Evolutionary conservation across 2,329 filamentous ascomycete genomes (phyloP).

Genomic region (Bimuria novae-zelandiae): DNA sequence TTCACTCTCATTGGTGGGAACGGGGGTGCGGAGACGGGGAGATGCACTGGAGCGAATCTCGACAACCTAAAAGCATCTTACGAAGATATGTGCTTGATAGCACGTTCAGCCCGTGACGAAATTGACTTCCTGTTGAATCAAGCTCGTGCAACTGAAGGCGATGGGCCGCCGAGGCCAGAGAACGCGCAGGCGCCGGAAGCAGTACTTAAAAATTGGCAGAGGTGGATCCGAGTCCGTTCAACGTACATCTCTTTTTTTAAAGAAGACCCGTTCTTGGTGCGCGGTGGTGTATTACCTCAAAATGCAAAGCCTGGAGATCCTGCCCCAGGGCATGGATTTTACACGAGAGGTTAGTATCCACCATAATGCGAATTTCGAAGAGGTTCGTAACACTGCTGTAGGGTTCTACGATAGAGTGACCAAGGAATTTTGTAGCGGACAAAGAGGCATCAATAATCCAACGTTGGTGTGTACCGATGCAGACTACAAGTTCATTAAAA

Average conservation of each 20-base stretch:
- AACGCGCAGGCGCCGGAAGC: neutral
- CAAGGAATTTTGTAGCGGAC: neutral
- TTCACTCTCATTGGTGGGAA: slow-evolving; percentile 1
- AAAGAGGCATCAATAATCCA: neutral
- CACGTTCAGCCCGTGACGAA: neutral
- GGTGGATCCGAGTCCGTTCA: neutral
- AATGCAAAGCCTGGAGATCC: neutral
- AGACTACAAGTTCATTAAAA: neutral
- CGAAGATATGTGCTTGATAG: slow-evolving; percentile 10
- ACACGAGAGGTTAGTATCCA: too few species aligned
- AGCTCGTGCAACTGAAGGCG: neutral
- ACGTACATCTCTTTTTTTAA: neutral
- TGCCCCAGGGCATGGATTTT: too few species aligned
- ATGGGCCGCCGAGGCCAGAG: neutral
- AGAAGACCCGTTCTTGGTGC: neutral
- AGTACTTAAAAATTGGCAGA: neutral
- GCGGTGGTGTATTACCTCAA: neutral
- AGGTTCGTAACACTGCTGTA: neutral
- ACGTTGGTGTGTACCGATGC: neutral
- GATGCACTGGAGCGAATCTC: slow-evolving; percentile 6
- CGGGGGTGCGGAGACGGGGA: neutral
- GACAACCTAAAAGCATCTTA: slow-evolving; percentile 6
- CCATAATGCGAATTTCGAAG: too few species aligned
- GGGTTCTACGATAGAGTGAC: neutral
- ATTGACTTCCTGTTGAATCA: neutral